Base-by-base conservation (phyloP, 2,329 filamentous ascomycete genomes). In the Cladophialophora psammophila region DNA sequence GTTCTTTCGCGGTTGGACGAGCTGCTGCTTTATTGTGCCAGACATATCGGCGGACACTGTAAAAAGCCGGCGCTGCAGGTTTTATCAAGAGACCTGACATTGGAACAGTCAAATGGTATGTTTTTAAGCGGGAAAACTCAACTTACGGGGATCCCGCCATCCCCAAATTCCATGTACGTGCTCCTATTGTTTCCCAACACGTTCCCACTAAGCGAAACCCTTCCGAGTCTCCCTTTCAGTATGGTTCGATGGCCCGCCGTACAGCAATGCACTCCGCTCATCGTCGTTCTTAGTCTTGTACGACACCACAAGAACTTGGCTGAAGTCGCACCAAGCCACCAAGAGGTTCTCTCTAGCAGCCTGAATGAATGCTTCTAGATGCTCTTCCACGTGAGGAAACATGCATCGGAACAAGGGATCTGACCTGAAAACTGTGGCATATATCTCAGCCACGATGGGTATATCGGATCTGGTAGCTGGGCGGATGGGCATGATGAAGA, bases 1-100 rank as follows among this genome's bases (percentile, higher is more conserved):
- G 62, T 31, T 75, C 73, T 60, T 78, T 76, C 5, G 77, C 75
- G 6, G 78, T 76, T n/a, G 77, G 72, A 36, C 63, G 69, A 8
- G 62, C 36, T 4, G 65, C 63, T 36, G 68, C 62, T 42, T 63
- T 54, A 55, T 60, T 67, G 26, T 34, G 42, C 32, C 54, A 54
- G 15, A 60, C 7, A 26, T 31, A 56, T 36, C 65, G 55, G 4
- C 60, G 65, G 3, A 60, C 5, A 3, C 32, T 36, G 56, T 60
- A 56, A 32, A 45, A 67, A 3, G 26, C 35, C 9, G 60, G 31
- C 13, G 64, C 15, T 18, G 60, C n/a, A 26, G 55, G 65, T 9
- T 42, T 59, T 32, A 59, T 64, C 65, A 64, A 36, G n/a, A 64
- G 60, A 60, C 57, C 57, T 65, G 57, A 50, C 31, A 56, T 31